Evolutionary conservation across 2,329 filamentous ascomycete genomes (phyloP).

Genomic region (Cercospora canescens): DNA sequence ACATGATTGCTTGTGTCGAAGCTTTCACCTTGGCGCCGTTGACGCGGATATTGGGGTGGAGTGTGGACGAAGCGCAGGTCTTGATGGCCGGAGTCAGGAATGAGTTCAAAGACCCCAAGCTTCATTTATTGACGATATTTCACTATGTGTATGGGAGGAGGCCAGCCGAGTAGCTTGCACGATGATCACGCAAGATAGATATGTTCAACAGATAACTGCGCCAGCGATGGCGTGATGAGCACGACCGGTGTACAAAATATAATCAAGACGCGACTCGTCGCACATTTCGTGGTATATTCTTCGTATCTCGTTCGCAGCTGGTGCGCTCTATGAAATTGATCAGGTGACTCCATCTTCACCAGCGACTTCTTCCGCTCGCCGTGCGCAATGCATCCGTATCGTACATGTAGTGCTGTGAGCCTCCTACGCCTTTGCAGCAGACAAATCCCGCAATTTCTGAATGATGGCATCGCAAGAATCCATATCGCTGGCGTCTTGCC

Average conservation of each 20-base stretch:
- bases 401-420: slow-evolving; percentile 1
- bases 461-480: slow-evolving; percentile 67
- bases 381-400: neutral
- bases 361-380: neutral
- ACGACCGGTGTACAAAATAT: neutral
- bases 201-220: neutral
- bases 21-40: slow-evolving; percentile 44
- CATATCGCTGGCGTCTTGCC: slow-evolving; percentile 85
- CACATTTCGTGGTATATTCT: neutral
- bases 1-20: slow-evolving; percentile 21
- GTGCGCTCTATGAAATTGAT: slow-evolving; percentile 6
- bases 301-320: slow-evolving; percentile 6
- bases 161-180: neutral
- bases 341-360: neutral
- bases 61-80: slow-evolving; percentile 17
- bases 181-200: neutral
- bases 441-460: slow-evolving; percentile 33
- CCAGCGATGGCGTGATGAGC: neutral
- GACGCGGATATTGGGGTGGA: slow-evolving; percentile 41
- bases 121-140: slow-evolving; percentile 18
- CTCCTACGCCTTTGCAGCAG: slow-evolving; percentile 19
- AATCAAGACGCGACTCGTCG: neutral
- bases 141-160: slow-evolving; percentile 19
- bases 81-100: slow-evolving; percentile 20
- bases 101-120: slow-evolving; percentile 19